A percentile compares a stretch with the other conserved stretches of the same genome.
Conservation (phyloP, 768 basidiomycete species). For the Boletales sp. region DNA sequence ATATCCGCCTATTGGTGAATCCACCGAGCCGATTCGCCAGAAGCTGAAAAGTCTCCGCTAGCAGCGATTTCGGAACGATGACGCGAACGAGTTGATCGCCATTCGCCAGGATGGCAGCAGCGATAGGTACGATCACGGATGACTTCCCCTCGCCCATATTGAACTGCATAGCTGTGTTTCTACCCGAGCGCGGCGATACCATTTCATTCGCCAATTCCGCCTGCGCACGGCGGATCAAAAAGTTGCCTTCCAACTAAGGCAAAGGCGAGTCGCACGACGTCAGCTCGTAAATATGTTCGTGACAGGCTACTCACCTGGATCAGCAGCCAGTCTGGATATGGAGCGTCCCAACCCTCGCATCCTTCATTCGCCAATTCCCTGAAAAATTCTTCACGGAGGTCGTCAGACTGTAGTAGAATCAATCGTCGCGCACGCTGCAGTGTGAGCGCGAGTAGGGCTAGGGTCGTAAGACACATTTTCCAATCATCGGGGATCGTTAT, state of each 20-base stretch:
- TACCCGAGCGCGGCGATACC: background rate
- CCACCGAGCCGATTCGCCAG: too few relatives aligned
- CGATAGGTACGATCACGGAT: slow-evolving; percentile 38
- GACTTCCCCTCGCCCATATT: too few relatives aligned
- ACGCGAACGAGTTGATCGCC: slow-evolving; percentile 35
- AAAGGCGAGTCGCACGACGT: background rate
- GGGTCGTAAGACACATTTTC: background rate
- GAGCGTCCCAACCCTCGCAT: too few relatives aligned
- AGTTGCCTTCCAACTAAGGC: background rate
- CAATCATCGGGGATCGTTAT: too few relatives aligned
- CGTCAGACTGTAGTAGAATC: too few relatives aligned
- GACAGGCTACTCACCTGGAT: too few relatives aligned
- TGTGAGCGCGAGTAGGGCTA: slow-evolving; percentile 26
- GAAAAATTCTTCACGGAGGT: too few relatives aligned
- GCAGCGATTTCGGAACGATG: too few relatives aligned
- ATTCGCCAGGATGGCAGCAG: slow-evolving; percentile 38
- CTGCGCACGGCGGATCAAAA: background rate
- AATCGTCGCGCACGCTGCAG: slow-evolving; percentile 19
- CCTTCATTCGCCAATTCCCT: too few relatives aligned
- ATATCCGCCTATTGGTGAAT: slow-evolving; percentile 23
- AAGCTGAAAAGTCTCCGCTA: too few relatives aligned
- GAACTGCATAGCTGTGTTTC: background rate
- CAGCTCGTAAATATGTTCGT: background rate
- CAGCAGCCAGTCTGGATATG: background rate
- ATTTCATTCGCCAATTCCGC: background rate